Base-by-base conservation (phyloP, 768 basidiomycete genomes). In the Psilocybe azurescens region DNA sequence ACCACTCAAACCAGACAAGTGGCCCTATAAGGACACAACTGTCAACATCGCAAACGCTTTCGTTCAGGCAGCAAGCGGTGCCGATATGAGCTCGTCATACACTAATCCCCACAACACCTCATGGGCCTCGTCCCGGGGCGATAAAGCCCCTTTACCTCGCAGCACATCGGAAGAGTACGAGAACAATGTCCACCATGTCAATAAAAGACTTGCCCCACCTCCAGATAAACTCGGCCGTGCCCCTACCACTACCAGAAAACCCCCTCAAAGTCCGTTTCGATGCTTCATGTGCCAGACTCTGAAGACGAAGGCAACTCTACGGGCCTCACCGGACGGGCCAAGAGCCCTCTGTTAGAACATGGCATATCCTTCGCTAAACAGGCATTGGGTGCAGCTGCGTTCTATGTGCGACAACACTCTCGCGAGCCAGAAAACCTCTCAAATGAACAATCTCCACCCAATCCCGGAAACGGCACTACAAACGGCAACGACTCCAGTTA, bases 21-120 rank as follows among this genome's bases (percentile, higher is more conserved):
- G 89, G 89, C 72, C 73, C 61, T 85, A 92, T 61, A 90, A 90
- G 69, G 91, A 93, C 75, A 95, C 94, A 49, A 89, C 92, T 18
- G 94, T 95, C 54, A 91, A 93, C 75, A 89, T 94, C 69, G 94
- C 93, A 9, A 84, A 85, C 68, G 94, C 93, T 32, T 91, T 95
- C 70, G 78, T 81, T 66, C 87, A 89, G 73, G 94, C 93, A 18
- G 90, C 84, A 20, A 78, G 76, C 72, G 58, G 61, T 48, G 44
- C 62, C 49, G 78, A 80, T 61, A 84, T 84, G 79, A 67, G 65
- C 46, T 70, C 76, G 50, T 63, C 68, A 5, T 57, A 61, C 57
- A 86, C 83, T 66, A 63, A 63, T 29, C 62, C 62, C 9, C 85
- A 86, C 30, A 89, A 90, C 72, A 78, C 78, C 56, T 75, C 88